These are phyloP conservation scores for Betula pendula DNA, from an alignment of 306 rosid species.

Conservation along the genomic window DNA sequence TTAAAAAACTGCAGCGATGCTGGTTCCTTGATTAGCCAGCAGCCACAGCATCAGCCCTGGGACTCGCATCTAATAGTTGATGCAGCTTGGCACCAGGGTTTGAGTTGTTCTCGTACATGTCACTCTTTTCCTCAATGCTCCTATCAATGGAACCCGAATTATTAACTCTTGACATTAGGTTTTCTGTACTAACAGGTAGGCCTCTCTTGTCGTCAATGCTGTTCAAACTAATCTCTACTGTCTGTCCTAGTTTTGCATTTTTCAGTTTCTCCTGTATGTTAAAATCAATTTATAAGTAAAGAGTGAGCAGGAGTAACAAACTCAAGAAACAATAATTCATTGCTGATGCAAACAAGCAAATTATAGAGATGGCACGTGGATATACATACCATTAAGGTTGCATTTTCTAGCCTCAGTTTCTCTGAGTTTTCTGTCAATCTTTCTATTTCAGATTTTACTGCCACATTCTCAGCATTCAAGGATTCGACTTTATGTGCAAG, in stretches of 20 bases:
- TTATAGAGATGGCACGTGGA: neutral
- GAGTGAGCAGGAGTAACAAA: neutral
- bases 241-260: constrained; percentile 51
- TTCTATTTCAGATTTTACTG: constrained; percentile 67
- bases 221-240: constrained; percentile 51
- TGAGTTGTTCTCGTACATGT: constrained; percentile 58
- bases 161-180: constrained; percentile 70
- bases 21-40: constrained; percentile 61
- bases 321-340: neutral
- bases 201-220: constrained; percentile 51
- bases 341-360: neutral
- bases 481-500: constrained; percentile 71
- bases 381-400: constrained; percentile 59
- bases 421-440: constrained; percentile 61
- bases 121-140: constrained; percentile 56
- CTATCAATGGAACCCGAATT: constrained; percentile 55
- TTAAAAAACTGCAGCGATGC: constrained; percentile 33
- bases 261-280: constrained; percentile 70
- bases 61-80: constrained; percentile 79
- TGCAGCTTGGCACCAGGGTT: constrained; percentile 79
- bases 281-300: constrained; percentile 19
- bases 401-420: constrained; percentile 74
- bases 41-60: constrained; percentile 82
- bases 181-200: constrained; percentile 65
- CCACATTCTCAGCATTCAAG: constrained; percentile 54